Evolutionary conservation across 306 rosid genomes (phyloP).

Genomic region (Aeschynomene evenia): DNA sequence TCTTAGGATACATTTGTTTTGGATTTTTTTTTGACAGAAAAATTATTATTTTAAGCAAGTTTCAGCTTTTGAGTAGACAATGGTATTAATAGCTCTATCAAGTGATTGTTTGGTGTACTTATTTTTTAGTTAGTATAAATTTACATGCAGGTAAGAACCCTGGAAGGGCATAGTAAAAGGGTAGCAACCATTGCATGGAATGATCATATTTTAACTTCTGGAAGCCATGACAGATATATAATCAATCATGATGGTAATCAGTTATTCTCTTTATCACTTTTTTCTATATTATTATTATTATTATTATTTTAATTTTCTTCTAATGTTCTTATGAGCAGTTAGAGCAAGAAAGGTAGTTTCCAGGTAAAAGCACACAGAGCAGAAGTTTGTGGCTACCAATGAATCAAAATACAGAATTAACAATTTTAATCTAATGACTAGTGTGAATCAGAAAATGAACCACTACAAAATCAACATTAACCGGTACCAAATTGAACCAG

Average conservation of each 20-base stretch:
- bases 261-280: background rate
- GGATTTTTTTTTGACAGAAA: too few species aligned
- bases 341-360: constrained; percentile 52
- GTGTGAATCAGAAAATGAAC: too few species aligned
- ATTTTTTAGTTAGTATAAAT: constrained; percentile 1
- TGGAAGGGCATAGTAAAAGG: constrained; percentile 55
- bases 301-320: too few species aligned
- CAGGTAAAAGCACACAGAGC: constrained; percentile 47
- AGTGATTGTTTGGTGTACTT: background rate
- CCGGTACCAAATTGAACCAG: too few species aligned
- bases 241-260: constrained; percentile 65
- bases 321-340: constrained; percentile 42
- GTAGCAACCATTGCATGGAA: constrained; percentile 65
- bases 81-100: too few species aligned
- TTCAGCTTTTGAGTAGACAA: too few species aligned
- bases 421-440: too few species aligned
- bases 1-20: too few species aligned
- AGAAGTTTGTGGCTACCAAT: constrained; percentile 71
- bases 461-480: too few species aligned
- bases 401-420: too few species aligned
- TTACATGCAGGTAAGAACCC: constrained; percentile 49
- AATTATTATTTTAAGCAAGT: too few species aligned
- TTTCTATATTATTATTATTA: constrained; percentile 1
- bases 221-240: constrained; percentile 71
- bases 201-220: constrained; percentile 64